A percentile compares a stretch with the other conserved stretches of the same genome.
Evolutionary conservation across 2,329 filamentous ascomycete species (phyloP).

Genomic region (Cladosporium sp.): DNA sequence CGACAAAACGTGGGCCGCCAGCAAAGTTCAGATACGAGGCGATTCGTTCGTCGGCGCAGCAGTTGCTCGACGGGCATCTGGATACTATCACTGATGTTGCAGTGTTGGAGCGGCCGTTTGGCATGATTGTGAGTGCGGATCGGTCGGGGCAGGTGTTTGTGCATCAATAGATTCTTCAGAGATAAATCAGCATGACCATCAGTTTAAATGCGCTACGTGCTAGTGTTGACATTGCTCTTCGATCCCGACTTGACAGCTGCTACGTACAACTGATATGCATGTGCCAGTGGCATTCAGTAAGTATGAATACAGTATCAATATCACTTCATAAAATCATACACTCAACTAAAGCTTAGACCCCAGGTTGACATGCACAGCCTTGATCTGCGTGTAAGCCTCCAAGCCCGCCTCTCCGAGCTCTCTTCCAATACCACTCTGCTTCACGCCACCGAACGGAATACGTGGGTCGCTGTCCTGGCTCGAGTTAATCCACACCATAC

Average conservation of each 20-base stretch:
- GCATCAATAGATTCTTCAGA: slow-evolving; percentile 54
- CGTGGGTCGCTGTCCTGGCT: slow-evolving; percentile 45
- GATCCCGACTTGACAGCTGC: no score
- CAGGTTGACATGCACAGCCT: slow-evolving; percentile 53
- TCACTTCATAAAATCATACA: not conserved
- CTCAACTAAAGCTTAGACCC: slow-evolving; percentile 43
- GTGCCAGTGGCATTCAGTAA: not conserved
- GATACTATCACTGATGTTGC: slow-evolving; percentile 86
- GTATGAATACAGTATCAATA: not conserved
- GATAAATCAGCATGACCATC: not conserved
- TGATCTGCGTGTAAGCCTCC: slow-evolving; percentile 62
- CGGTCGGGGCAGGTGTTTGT: slow-evolving; percentile 87
- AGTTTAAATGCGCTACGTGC: not conserved
- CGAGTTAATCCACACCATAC: slow-evolving; percentile 51
- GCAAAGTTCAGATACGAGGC: slow-evolving; percentile 75
- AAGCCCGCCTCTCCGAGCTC: slow-evolving; percentile 62
- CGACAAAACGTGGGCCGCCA: slow-evolving; percentile 33
- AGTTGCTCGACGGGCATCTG: slow-evolving; percentile 80
- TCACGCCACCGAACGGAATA: slow-evolving; percentile 63
- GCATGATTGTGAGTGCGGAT: slow-evolving; percentile 90
- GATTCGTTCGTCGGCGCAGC: slow-evolving; percentile 82
- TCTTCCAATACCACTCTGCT: slow-evolving; percentile 61
- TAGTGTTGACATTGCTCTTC: not conserved
- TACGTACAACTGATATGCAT: not conserved
- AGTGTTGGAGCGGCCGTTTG: slow-evolving; percentile 85